A percentile compares a stretch with the other conserved stretches of the same genome.
Evolutionary conservation across 2,329 filamentous ascomycete genomes (phyloP).

Genomic region (Ilyonectria sp.): DNA sequence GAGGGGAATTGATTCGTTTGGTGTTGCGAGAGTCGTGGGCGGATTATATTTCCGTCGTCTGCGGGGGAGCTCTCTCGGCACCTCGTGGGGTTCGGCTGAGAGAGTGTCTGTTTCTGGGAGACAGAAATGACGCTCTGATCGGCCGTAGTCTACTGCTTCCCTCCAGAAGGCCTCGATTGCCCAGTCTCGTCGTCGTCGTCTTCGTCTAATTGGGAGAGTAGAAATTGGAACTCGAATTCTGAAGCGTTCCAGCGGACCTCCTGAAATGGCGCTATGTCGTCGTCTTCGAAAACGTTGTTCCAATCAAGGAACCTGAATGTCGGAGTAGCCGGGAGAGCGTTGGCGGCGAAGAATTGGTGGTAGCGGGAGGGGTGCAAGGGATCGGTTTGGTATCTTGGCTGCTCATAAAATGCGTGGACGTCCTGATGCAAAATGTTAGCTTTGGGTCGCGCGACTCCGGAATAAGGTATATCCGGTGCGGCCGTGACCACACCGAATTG

Average conservation of each 20-base stretch:
- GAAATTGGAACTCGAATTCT: not conserved
- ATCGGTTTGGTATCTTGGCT: conserved; percentile 28
- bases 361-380: conserved; percentile 33
- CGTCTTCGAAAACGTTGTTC: conserved; percentile 5
- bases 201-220: not conserved
- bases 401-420: conserved; percentile 38
- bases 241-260: too few species aligned
- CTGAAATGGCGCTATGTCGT: not conserved
- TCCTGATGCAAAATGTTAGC: conserved; percentile 45
- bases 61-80: conserved; percentile 9
- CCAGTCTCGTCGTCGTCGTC: conserved; percentile 6
- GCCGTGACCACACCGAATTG: not conserved
- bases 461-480: conserved; percentile 39
- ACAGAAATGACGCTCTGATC: not conserved
- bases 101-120: not conserved
- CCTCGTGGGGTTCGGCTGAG: not conserved
- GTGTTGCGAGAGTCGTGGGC: conserved; percentile 2
- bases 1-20: conserved; percentile 8
- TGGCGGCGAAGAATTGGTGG: conserved; percentile 18
- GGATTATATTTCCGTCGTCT: conserved; percentile 3
- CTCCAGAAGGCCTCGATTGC: not conserved
- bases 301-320: conserved; percentile 10
- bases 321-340: conserved; percentile 11
- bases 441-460: conserved; percentile 27
- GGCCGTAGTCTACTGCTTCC: not conserved